Evolutionary conservation across 768 basidiomycete genomes (phyloP), one percentile per base, ranked within the genome.

Genomic region (Guyanaporus albipodus): DNA sequence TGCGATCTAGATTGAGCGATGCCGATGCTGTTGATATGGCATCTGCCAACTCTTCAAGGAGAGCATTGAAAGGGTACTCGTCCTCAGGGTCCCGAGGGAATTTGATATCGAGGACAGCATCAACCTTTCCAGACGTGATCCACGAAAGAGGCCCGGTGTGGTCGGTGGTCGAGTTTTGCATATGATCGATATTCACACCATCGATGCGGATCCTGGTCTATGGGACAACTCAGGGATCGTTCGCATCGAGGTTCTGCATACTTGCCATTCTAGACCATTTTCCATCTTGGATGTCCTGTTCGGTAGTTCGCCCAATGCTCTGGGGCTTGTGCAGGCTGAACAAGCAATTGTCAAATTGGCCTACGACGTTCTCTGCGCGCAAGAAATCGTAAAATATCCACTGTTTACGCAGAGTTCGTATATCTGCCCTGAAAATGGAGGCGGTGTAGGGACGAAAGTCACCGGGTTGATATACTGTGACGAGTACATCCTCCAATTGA

Each of bases 351-450:
- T 99, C 96, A 53, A 92, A 90, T 64, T 99, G 96, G 4, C 96
- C 96, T 8, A 96, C 95, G 33, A 98, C 87, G 53, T 87, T 90
- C 61, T 97, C 94, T 0, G 96, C 94, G 39, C 61, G 64, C 49
- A 98, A 69, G 53, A 98, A 83, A 67, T 99, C 96, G 65, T 94
- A 94, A 66, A 96, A 96, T 29, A 95, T 57, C 92, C 92, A 98
- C 59, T 87, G 83, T 66, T 96, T 97, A 45, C 96, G 75, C 54
- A 98, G 80, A 23, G 74, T 76, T 11, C 78, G 77, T 28, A 97
- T 78, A 56, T 91, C 87, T 21, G 96, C 96, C 48, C 87, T 85
- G 72, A 98, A 99, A 39, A 99, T 91, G 7, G 88, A 91, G 10
- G 87, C 83, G 0, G 86, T 91, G 63, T 86, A 92, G 0, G 96